phyloP scores from a whole-genome alignment of 768 basidiomycete genomes.

The Suillus discolor region DNA sequence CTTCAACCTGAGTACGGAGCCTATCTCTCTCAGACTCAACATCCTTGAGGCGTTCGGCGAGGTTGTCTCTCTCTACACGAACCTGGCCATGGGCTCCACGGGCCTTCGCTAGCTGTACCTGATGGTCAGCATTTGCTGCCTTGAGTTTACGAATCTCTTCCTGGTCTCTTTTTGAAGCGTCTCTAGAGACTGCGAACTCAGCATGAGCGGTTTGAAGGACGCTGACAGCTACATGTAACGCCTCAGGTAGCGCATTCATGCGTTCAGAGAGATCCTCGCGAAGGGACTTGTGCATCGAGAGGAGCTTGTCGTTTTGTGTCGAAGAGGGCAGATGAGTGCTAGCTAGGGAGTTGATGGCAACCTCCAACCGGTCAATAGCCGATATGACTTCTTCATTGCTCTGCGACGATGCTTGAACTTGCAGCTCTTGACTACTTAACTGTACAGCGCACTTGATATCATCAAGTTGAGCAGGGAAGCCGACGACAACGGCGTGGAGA shows the following conservation, averaged over 20 bases:
- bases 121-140: slow-evolving; percentile 61
- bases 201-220: slow-evolving; percentile 62
- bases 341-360: slow-evolving; percentile 49
- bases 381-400: slow-evolving; percentile 31
- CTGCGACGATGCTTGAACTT: slow-evolving; percentile 19
- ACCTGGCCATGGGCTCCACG: slow-evolving; percentile 77
- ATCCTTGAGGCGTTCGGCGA: slow-evolving; percentile 60
- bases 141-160: slow-evolving; percentile 67
- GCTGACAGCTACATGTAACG: slow-evolving; percentile 52
- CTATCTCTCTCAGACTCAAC: slow-evolving; percentile 69
- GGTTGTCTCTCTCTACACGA: slow-evolving; percentile 78
- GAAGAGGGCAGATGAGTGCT: slow-evolving; percentile 52
- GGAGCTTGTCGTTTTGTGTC: slow-evolving; percentile 49
- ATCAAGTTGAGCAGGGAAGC: slow-evolving; percentile 49
- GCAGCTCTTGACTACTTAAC: slow-evolving; percentile 22
- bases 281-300: slow-evolving; percentile 51
- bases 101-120: slow-evolving; percentile 74
- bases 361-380: slow-evolving; percentile 48
- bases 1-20: slow-evolving; percentile 57
- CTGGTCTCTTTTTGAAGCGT: slow-evolving; percentile 60
- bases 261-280: slow-evolving; percentile 57
- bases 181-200: slow-evolving; percentile 61
- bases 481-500: slow-evolving; percentile 43
- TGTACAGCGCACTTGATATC: slow-evolving; percentile 48
- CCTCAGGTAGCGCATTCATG: slow-evolving; percentile 60